A percentile compares a stretch with the other conserved stretches of the same genome.
phyloP scores from a whole-genome alignment of 2,329 filamentous ascomycete genomes.

The Alternaria gansuensis region DNA sequence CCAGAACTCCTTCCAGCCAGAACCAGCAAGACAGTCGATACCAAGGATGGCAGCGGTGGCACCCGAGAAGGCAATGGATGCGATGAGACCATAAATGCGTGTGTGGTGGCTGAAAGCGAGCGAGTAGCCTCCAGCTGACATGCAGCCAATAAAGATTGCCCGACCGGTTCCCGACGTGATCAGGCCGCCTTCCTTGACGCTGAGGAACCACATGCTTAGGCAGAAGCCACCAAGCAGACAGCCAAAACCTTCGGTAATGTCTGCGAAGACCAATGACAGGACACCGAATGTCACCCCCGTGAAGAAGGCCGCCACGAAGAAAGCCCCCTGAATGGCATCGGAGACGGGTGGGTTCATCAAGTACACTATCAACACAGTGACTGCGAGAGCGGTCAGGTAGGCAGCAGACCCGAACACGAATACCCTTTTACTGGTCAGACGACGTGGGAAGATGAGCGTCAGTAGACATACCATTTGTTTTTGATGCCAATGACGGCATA shows the following conservation, averaged over 20 bases:
- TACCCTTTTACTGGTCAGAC: conserved; percentile 44
- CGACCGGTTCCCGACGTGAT: conserved; percentile 69
- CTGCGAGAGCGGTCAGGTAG: conserved; percentile 75
- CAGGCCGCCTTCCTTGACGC: conserved; percentile 77
- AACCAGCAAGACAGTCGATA: conserved; percentile 87
- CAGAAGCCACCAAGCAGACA: conserved; percentile 89
- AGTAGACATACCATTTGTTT: conserved; percentile 66
- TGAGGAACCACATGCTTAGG: conserved; percentile 88
- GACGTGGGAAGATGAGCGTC: background rate
- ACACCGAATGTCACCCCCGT: conserved; percentile 79
- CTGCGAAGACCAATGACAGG: conserved; percentile 78
- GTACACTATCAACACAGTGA: conserved; percentile 85
- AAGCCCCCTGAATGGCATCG: conserved; percentile 82
- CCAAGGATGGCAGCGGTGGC: conserved; percentile 82
- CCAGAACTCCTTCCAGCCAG: conserved; percentile 97
- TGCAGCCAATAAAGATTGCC: conserved; percentile 76
- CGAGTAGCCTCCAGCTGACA: conserved; percentile 73
- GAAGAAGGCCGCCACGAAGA: conserved; percentile 78
- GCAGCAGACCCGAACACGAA: conserved; percentile 75
- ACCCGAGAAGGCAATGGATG: conserved; percentile 79
- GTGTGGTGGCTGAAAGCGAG: conserved; percentile 78
- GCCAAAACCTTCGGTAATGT: conserved; percentile 84
- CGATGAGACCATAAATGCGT: conserved; percentile 78
- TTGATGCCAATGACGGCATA: conserved; percentile 84
- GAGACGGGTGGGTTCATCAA: conserved; percentile 82